Base-by-base conservation (phyloP, 2,329 filamentous ascomycete genomes). In the Hypoxylon sp. region DNA sequence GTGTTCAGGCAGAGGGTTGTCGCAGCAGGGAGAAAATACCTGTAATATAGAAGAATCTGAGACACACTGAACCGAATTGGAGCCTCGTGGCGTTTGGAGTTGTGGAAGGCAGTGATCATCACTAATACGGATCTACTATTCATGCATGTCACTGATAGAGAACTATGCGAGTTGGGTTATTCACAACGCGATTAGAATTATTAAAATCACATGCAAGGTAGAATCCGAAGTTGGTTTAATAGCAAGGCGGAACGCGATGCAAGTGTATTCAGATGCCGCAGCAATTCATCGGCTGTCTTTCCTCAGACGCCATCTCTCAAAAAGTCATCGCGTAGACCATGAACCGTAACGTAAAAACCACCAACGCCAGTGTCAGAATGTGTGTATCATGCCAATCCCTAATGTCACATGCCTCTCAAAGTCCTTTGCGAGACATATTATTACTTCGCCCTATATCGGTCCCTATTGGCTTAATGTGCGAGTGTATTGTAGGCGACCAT, bases 1-100 rank as follows among this genome's bases (percentile, higher is more conserved):
- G 88, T 98, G 1, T 99, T 99, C 79, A 87, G 93, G 72, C 84
- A 88, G 62, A 88, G 92, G 76, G 94, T 99, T 19, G 90, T 89
- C 1, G 93, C 93, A 1, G 95, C 95, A 0, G 96, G 94, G 73
- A 94, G 93, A 82, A 99, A 98, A 81, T 98, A 96, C 82, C 80
- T 98, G 65, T 97, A 81, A 86, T 33, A 3, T 24, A 5, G 51
- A 14, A 9, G 42, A n/a, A 26, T 35, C 4, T 22, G 59, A 53
- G 47, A 17, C 9, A 2, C 19, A 19, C 17, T 29, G 17, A 19
- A n/a, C 10, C 6, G 31, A 14, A 9, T 26, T 22, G 19, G 37
- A 8, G 26, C 22, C 35, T 13, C 2, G 3, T 14, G 72, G 73
- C 62, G 72, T 73, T 63, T 26, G 72, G 73, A 61, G 72, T 74